Conservation (phyloP, 2,329 filamentous ascomycete genomes). For the Colletotrichum sp. region DNA sequence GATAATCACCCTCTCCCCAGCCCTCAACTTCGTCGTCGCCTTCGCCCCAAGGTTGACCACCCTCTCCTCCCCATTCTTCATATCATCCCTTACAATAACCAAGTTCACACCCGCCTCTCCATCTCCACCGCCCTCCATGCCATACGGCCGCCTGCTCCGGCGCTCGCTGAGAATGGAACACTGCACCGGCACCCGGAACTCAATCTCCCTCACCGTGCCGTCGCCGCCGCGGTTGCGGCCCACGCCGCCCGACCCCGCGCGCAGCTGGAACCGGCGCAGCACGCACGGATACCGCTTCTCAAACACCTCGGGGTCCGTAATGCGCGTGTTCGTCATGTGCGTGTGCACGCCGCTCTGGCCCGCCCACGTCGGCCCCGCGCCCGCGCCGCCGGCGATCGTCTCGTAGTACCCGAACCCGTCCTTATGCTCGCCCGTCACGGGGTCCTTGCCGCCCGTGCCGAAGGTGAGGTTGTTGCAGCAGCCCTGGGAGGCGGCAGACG, state of each 20-base stretch:
- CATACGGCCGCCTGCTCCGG: conserved; percentile 77
- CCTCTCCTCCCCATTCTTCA: conserved; percentile 33
- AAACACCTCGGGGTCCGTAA: conserved; percentile 81
- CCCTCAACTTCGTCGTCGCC: conserved; percentile 19
- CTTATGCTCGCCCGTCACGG: conserved; percentile 54
- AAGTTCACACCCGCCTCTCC: conserved; percentile 73
- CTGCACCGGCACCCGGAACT: conserved; percentile 79
- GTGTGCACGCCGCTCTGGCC: conserved; percentile 80
- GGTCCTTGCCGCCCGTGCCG: conserved; percentile 74
- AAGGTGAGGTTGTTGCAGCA: conserved; percentile 88
- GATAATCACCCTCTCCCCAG: conserved; percentile 20
- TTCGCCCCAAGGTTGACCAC: conserved; percentile 27
- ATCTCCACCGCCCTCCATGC: conserved; percentile 73
- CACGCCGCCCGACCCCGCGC: conserved; percentile 65
- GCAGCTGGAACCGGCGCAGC: conserved; percentile 71
- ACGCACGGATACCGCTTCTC: conserved; percentile 79
- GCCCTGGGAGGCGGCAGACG: conserved; percentile 80
- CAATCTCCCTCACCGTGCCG: conserved; percentile 79
- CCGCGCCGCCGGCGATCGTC: conserved; percentile 80
- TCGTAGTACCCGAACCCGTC: conserved; percentile 86
- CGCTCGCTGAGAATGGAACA: conserved; percentile 81
- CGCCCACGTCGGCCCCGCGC: conserved; percentile 75
- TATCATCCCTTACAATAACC: conserved; percentile 56
- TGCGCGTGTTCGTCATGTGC: conserved; percentile 87
- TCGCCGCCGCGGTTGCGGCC: conserved; percentile 77